Conservation (phyloP, 331 rosid genomes). For the Dryas integrifolia region DNA sequence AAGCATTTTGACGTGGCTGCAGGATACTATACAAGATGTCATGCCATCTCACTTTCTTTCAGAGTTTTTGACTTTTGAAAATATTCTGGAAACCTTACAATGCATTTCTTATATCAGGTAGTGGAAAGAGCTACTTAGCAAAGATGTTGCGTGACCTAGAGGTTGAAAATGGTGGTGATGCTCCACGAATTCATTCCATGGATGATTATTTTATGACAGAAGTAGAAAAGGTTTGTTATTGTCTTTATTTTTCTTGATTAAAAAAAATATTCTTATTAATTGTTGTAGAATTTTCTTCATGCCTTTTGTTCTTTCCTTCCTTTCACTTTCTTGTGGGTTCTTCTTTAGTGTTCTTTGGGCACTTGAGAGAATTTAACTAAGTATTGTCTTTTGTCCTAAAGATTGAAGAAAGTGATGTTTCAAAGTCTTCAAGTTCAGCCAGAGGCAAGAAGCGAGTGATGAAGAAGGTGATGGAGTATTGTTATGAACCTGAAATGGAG, state of each 20-base stretch:
- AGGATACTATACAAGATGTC: background rate
- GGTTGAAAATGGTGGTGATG: constrained; percentile 82
- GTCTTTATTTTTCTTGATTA: background rate
- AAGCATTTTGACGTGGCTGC: background rate
- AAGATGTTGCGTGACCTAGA: constrained; percentile 93
- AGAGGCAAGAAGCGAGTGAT: constrained; percentile 71
- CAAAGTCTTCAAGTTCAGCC: constrained; percentile 65
- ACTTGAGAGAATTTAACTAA: constrained; percentile 15
- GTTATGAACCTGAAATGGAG: constrained; percentile 99
- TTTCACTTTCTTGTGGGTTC: background rate
- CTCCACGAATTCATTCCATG: constrained; percentile 96
- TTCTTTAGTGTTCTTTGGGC: background rate
- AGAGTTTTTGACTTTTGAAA: constrained; percentile 12
- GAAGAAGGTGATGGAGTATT: constrained; percentile 92
- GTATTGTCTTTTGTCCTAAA: constrained; percentile 24
- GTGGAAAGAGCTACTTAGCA: constrained; percentile 97
- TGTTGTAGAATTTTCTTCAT: background rate
- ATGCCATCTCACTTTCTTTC: background rate
- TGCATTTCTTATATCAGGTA: constrained; percentile 51
- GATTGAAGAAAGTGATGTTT: constrained; percentile 69
- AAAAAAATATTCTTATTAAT: background rate
- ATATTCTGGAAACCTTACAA: constrained; percentile 13
- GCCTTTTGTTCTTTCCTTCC: constrained; percentile 12
- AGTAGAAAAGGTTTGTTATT: constrained; percentile 76
- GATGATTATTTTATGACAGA: constrained; percentile 97